Conservation (phyloP, 306 rosid genomes). For the Castanea crenata region DNA sequence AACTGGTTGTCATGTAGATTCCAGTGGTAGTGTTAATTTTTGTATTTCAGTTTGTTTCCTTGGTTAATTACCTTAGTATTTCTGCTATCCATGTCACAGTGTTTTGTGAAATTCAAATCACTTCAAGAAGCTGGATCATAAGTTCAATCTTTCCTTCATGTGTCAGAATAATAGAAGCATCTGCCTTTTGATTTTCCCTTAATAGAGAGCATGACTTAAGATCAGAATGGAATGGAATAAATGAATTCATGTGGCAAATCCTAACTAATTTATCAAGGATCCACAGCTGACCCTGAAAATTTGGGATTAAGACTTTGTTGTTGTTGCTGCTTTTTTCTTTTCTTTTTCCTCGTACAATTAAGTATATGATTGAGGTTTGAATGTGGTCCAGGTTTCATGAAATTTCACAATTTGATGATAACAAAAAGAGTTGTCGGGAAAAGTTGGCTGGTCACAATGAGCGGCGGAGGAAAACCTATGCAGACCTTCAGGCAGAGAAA, state of each 20-base stretch:
- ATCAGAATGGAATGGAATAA: no score
- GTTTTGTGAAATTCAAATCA: background rate
- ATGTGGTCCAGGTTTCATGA: conserved; percentile 29
- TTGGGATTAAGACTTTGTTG: no score
- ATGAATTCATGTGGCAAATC: no score
- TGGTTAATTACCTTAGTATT: background rate
- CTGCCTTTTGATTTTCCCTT: background rate
- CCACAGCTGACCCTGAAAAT: no score
- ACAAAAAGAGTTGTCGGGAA: conserved; percentile 31
- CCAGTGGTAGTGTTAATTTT: background rate
- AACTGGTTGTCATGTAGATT: background rate
- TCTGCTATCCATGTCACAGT: background rate
- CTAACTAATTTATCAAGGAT: no score
- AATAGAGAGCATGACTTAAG: no score
- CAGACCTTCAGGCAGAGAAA: background rate
- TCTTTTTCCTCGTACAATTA: background rate
- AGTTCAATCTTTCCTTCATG: background rate
- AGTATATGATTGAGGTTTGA: background rate
- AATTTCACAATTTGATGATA: conserved; percentile 20
- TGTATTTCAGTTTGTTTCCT: no score
- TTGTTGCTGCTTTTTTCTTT: no score
- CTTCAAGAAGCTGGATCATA: no score
- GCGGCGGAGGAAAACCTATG: conserved; percentile 18
- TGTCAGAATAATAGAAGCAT: background rate
- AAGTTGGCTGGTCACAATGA: conserved; percentile 28